Evolutionary conservation across 2,329 filamentous ascomycete species (phyloP).

Genomic region (Colletotrichum chrysophilum): DNA sequence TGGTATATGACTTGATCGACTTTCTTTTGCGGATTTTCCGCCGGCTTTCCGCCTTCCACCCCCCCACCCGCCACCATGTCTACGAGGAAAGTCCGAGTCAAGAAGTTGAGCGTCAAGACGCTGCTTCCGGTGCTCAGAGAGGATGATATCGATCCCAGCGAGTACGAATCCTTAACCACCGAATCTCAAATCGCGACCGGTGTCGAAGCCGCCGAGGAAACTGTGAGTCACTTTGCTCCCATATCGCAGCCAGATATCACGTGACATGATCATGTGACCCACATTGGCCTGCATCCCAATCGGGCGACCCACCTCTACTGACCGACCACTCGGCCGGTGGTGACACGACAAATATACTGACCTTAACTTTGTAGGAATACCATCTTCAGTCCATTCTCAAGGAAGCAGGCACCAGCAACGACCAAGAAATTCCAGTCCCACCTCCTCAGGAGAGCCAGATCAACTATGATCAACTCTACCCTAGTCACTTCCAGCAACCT

Average conservation of each 20-base stretch:
- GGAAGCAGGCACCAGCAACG: slow-evolving; percentile 58
- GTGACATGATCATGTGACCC: slow-evolving; percentile 52
- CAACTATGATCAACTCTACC: slow-evolving; percentile 90
- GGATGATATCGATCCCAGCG: slow-evolving; percentile 83
- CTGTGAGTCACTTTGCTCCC: slow-evolving; percentile 68
- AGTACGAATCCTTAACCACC: slow-evolving; percentile 86
- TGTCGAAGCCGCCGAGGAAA: slow-evolving; percentile 96
- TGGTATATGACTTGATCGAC: slow-evolving; percentile 66
- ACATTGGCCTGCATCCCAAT: neutral
- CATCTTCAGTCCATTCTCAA: slow-evolving; percentile 85
- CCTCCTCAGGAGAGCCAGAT: slow-evolving; percentile 69
- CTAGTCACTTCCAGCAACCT: slow-evolving; percentile 79
- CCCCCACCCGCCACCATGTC: slow-evolving; percentile 57
- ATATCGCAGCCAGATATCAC: slow-evolving; percentile 47
- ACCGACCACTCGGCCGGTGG: neutral
- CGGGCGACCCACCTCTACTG: slow-evolving; percentile 2
- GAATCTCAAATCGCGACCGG: slow-evolving; percentile 91
- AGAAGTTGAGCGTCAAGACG: slow-evolving; percentile 93
- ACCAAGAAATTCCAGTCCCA: slow-evolving; percentile 70
- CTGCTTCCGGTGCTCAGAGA: slow-evolving; percentile 87
- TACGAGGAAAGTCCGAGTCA: slow-evolving; percentile 76
- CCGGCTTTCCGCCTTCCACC: slow-evolving; percentile 45
- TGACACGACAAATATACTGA: slow-evolving; percentile 30
- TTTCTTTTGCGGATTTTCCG: slow-evolving; percentile 70
- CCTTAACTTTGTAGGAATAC: slow-evolving; percentile 71